Evolutionary conservation across 495 filamentous ascomycete species (phyloP).

Genomic region (Penicillium psychrofluorescens): DNA sequence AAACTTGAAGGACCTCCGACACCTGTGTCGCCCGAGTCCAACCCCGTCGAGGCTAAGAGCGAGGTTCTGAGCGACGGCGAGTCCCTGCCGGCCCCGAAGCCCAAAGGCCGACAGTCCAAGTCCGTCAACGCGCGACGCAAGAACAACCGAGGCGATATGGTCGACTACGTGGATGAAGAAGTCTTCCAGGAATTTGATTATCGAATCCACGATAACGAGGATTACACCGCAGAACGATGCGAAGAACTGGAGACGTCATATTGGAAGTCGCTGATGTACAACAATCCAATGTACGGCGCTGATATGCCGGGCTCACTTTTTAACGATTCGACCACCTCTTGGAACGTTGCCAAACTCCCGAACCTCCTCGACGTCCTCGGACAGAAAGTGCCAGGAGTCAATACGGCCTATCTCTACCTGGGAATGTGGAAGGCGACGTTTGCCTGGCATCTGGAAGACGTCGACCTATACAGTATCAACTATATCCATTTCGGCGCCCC

Average conservation of each 20-base stretch:
- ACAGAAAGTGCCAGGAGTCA: constrained; percentile 92
- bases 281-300: constrained; percentile 89
- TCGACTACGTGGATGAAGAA: constrained; percentile 70
- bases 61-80: constrained; percentile 47
- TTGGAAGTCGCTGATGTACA: constrained; percentile 94
- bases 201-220: constrained; percentile 67
- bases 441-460: constrained; percentile 97
- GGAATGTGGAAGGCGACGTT: constrained; percentile 99
- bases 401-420: constrained; percentile 96
- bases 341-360: constrained; percentile 92
- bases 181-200: constrained; percentile 88
- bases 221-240: constrained; percentile 85
- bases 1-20: constrained; percentile 44
- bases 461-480: constrained; percentile 99
- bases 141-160: constrained; percentile 66
- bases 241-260: constrained; percentile 89
- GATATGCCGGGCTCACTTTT: constrained; percentile 97
- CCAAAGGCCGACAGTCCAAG: constrained; percentile 48
- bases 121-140: constrained; percentile 66
- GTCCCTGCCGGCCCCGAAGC: constrained; percentile 34
- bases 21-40: constrained; percentile 45
- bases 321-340: constrained; percentile 71
- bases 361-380: constrained; percentile 93
- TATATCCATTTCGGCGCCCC: constrained; percentile 98
- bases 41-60: constrained; percentile 39